Base-by-base conservation (phyloP, 2,329 filamentous ascomycete species). In the Sphaerulina musiva region DNA sequence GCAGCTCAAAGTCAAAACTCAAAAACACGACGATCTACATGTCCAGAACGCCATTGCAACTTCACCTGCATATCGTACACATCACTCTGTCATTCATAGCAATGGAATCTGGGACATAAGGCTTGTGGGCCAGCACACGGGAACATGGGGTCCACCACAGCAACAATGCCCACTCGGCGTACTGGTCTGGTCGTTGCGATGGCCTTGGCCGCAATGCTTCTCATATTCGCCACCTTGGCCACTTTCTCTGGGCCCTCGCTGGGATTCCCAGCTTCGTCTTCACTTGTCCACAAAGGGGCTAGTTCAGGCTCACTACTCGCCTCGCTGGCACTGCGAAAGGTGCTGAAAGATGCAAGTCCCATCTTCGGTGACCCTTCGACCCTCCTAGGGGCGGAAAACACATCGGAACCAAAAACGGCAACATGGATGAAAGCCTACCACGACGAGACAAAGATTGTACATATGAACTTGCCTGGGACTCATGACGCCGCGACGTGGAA, bases 401-500 rank as follows among this genome's bases (percentile, higher is more conserved):
- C 58, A 1, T 53, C 46, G 1, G 53, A 56, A 23, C 46, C 57
- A 11, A 48, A 51, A 10, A 69, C 66, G 3, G 62, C 73, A 2
- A 65, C 64, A 41, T 79, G 77, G 77, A 80, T 80, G 77, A 67
- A 69, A 23, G 51, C 44, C 0, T 69, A 76, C 40, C 62, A 71
- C 1, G 76, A 80, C 57, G 56, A 67, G 11, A 76, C 70, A 0
- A 68, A 62, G 2, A 58, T 79, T 0, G 69, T 73, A 2, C 74
- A 74, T 14, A 70, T 79, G 64, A 78, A 75, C 58, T 74, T 79
- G 39, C 77, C 77, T 2, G 78, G 77, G 1, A 73, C 71, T 3
- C 77, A 80, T 64, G 77, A 80, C 61, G 70, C 72, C 3, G 72
- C 74, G 2, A 79, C 77, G 0, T 79, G 77, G 77, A 78, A 78